Base-by-base conservation (phyloP, 768 basidiomycete species). In the Mycena vitilis region DNA sequence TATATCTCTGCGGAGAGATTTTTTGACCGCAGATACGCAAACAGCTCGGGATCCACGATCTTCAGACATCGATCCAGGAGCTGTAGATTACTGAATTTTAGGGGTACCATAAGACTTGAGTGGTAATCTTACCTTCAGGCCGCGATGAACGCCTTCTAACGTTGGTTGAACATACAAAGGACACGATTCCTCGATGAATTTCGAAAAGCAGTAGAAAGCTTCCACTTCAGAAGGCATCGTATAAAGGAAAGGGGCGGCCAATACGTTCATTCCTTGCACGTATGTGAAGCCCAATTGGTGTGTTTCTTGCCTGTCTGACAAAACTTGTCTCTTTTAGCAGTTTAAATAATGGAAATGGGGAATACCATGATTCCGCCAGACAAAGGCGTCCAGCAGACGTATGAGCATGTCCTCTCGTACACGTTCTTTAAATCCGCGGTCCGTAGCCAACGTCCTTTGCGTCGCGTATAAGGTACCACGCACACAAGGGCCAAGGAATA, bases 251-350 rank as follows among this genome's bases (percentile, higher is more conserved):
- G 98, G 98, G 3, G 98, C 98, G 23, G 96, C 95, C 42, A 99
- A 89, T 55, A 99, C 98, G 77, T 99, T 99, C 95, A 98, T 98
- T 37, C 98, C 98, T 80, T 99, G 97, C 11, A 99, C 96, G 74
- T 99, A 99, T 37, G 94, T 95, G 79, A 98, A 98, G 11, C 89
- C 94, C 48, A 95, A 86, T 65, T 89, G 90, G n/a, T 92, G 88
- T 0, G 83, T 84, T 74, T 94, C 92, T 78, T 92, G 90, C 70
- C 89, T 84, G 74, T 95, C 94, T 95, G 71, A 11, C 25, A 1
- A 36, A 66, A 45, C 30, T 53, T 42, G 11, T 62, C 59, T 68
- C 44, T 62, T 56, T 34, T 30, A 34, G 61, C 22, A 47, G 36
- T 22, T 38, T 36, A 18, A 30, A 34, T 38, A 42, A 30, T 30